phyloP scores from a whole-genome alignment of 2,329 filamentous ascomycete genomes.

The Cladophialophora psammophila region DNA sequence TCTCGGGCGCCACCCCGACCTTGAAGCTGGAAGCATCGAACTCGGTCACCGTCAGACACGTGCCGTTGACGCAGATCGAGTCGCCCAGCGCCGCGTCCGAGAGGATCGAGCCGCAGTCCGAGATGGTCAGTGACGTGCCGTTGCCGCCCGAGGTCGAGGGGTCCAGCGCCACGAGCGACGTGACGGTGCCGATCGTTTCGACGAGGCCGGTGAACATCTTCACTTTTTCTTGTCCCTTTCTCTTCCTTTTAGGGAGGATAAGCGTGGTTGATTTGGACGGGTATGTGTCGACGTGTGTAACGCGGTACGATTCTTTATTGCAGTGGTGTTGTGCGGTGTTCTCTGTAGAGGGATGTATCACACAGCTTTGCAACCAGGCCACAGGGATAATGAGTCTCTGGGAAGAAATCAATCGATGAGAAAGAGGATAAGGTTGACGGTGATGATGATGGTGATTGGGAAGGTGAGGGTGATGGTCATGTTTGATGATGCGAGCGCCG shows the following conservation, averaged over 20 bases:
- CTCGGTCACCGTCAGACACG: conserved; percentile 89
- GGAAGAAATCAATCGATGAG: too few relatives aligned
- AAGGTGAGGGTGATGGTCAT: too few relatives aligned
- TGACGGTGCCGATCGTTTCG: conserved; percentile 88
- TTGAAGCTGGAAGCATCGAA: conserved; percentile 73
- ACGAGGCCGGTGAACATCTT: conserved; percentile 91
- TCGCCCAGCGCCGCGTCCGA: conserved; percentile 85
- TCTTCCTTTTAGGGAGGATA: background rate
- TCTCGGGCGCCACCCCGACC: conserved; percentile 94
- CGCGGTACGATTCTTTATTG: too few relatives aligned
- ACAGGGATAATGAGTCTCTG: too few relatives aligned
- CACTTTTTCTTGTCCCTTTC: background rate
- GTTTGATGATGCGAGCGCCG: too few relatives aligned
- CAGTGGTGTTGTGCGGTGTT: too few relatives aligned
- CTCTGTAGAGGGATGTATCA: too few relatives aligned
- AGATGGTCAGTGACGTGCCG: conserved; percentile 89
- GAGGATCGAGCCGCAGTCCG: conserved; percentile 77
- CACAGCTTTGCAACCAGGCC: too few relatives aligned
- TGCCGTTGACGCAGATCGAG: conserved; percentile 94
- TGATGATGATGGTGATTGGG: too few relatives aligned
- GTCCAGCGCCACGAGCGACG: conserved; percentile 80
- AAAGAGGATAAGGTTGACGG: too few relatives aligned
- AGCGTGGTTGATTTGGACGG: too few relatives aligned
- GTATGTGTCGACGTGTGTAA: too few relatives aligned
- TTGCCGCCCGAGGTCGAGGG: conserved; percentile 72